These are phyloP conservation scores for Phytopythium boreale DNA, from an alignment of 352 stramenopile genomes.

Conservation along the genomic window DNA sequence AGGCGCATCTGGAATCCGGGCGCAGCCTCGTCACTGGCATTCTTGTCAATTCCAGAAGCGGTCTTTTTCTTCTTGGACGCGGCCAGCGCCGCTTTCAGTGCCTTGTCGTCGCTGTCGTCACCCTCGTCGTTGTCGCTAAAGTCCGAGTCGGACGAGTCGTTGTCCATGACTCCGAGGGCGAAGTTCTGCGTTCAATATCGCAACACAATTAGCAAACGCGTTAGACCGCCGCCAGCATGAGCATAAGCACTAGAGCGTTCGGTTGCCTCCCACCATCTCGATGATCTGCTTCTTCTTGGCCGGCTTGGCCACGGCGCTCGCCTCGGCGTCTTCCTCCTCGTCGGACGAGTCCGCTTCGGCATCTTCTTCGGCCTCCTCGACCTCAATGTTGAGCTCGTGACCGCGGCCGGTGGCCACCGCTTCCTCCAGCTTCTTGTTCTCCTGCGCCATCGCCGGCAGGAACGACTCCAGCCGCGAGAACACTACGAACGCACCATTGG, in stretches of 20 bases:
- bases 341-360: conserved; percentile 1
- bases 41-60: neutral
- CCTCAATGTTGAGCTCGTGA: conserved; percentile 74
- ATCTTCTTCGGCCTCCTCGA: conserved; percentile 20
- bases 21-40: neutral
- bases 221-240: neutral
- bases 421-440: conserved; percentile 75
- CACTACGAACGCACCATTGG: conserved; percentile 26
- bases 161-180: conserved; percentile 65
- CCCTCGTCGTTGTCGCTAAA: conserved; percentile 17
- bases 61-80: conserved; percentile 11
- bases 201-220: neutral
- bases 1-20: conserved; percentile 33
- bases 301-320: conserved; percentile 17
- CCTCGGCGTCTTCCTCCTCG: conserved; percentile 19
- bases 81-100: conserved; percentile 25
- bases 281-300: conserved; percentile 37
- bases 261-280: conserved; percentile 49
- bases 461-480: conserved; percentile 75
- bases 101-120: conserved; percentile 13
- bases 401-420: conserved; percentile 54
- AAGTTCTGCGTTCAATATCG: conserved; percentile 45
- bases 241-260: neutral
- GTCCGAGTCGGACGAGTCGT: conserved; percentile 28
- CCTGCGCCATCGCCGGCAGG: conserved; percentile 62